Evolutionary conservation across 1,284 basidiomycete species (phyloP).

Genomic region (Trichosporon sp.): DNA sequence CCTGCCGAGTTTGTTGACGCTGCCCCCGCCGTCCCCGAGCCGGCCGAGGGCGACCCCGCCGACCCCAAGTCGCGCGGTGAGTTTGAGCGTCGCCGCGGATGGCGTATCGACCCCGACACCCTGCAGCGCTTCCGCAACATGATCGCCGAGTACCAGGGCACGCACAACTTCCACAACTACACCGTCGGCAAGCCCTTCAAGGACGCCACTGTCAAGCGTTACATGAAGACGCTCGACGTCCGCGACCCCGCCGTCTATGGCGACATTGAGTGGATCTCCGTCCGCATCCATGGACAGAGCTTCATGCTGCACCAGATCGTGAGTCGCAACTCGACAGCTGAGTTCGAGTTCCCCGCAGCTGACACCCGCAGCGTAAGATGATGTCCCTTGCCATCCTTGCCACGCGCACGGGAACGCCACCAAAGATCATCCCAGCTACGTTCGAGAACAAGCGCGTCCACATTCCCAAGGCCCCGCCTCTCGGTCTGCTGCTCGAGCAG

Average conservation of each 20-base stretch:
- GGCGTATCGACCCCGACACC: conserved; percentile 65
- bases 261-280: conserved; percentile 91
- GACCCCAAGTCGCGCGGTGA: conserved; percentile 45
- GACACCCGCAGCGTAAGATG: conserved; percentile 82
- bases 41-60: conserved; percentile 47
- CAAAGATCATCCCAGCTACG: conserved; percentile 66
- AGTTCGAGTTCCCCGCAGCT: neutral
- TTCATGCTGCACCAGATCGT: conserved; percentile 96
- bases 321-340: conserved; percentile 29
- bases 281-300: conserved; percentile 93
- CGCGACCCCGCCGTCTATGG: conserved; percentile 79
- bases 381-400: conserved; percentile 81
- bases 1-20: conserved; percentile 49
- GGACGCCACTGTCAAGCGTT: conserved; percentile 77
- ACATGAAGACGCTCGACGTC: conserved; percentile 83
- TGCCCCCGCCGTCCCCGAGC: conserved; percentile 51
- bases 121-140: conserved; percentile 64
- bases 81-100: conserved; percentile 59
- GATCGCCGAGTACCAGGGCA: conserved; percentile 70
- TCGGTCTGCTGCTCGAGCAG: conserved; percentile 91
- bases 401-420: conserved; percentile 73
- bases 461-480: conserved; percentile 93
- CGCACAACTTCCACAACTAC: conserved; percentile 93
- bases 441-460: conserved; percentile 69
- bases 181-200: conserved; percentile 84